Evolutionary conservation across 192 early-diverging fungal genomes (phyloP).

Genomic region (Chytriomyces confervae): DNA sequence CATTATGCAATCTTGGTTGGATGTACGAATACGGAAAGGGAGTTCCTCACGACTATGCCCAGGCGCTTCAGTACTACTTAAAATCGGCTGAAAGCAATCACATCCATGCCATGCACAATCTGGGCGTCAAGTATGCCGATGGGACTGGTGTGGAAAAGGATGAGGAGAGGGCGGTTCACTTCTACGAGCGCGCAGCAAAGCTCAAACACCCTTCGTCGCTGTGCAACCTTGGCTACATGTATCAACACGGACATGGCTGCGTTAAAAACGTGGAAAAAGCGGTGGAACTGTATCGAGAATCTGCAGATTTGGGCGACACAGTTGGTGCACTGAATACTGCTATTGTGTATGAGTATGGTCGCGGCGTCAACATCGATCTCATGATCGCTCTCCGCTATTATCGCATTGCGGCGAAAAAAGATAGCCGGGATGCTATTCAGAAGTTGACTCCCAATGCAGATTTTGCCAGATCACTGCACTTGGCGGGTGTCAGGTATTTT

Average conservation of each 20-base stretch:
- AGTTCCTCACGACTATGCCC: conserved; percentile 9
- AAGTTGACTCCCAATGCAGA: not conserved
- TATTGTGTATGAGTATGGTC: conserved; percentile 4
- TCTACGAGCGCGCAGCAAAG: conserved; percentile 30
- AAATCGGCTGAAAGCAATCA: conserved; percentile 18
- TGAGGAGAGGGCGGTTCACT: conserved; percentile 19
- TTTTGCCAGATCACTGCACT: not conserved
- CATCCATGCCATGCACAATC: conserved; percentile 14
- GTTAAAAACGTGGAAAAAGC: conserved; percentile 33
- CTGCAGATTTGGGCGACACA: conserved; percentile 24
- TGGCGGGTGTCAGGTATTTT: not conserved
- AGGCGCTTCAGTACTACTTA: conserved; percentile 32
- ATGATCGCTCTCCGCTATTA: not conserved
- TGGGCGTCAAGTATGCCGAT: conserved; percentile 29
- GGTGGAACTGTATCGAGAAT: conserved; percentile 27
- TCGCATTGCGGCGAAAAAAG: not conserved
- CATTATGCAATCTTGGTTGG: conserved; percentile 25
- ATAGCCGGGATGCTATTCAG: not conserved
- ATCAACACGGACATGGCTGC: conserved; percentile 37
- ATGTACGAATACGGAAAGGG: conserved; percentile 30
- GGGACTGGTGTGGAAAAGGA: conserved; percentile 34
- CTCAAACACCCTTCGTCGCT: conserved; percentile 25
- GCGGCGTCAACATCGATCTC: conserved; percentile 9
- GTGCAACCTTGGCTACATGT: conserved; percentile 33
- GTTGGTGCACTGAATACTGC: conserved; percentile 1